phyloP scores from a whole-genome alignment of 2,329 filamentous ascomycete species.

The Cladosporium sp. region DNA sequence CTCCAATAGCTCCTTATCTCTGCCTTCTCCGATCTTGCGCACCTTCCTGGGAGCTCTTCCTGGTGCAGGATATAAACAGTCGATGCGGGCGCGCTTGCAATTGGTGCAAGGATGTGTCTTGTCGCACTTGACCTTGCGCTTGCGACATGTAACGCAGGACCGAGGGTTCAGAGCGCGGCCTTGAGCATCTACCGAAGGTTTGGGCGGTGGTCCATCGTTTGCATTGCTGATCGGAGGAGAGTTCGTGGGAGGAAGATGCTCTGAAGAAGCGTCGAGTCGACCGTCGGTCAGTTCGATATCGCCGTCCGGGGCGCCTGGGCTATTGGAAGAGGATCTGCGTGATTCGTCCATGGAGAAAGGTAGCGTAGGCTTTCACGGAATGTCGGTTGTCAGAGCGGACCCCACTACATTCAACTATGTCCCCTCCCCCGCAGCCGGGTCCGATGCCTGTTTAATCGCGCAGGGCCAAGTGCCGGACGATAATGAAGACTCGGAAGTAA shows the following conservation, averaged over 20 bases:
- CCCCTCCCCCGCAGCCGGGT: constrained; percentile 17
- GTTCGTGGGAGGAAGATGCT: background rate
- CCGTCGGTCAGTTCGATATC: background rate
- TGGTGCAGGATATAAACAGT: constrained; percentile 73
- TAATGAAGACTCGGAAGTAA: background rate
- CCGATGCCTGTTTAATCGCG: constrained; percentile 3
- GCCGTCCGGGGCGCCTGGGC: background rate
- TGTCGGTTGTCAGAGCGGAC: constrained; percentile 10
- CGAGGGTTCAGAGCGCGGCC: constrained; percentile 39
- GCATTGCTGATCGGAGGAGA: background rate
- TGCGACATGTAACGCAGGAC: constrained; percentile 55
- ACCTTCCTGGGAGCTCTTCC: constrained; percentile 70
- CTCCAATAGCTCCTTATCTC: constrained; percentile 67
- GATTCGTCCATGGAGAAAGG: constrained; percentile 17
- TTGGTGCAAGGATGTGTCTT: constrained; percentile 76
- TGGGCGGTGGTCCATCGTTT: constrained; percentile 5
- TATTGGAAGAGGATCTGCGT: constrained; percentile 15
- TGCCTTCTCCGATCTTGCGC: constrained; percentile 62
- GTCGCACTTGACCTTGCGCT: constrained; percentile 73
- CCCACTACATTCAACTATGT: constrained; percentile 16
- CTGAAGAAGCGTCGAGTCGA: background rate
- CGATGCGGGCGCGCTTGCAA: constrained; percentile 68
- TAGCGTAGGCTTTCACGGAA: background rate
- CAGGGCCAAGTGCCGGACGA: background rate
- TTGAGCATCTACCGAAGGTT: constrained; percentile 31